Percentiles rank a stretch among this genome's conserved stretches.
These are phyloP conservation scores for Medicago ruthenica DNA, from an alignment of 306 rosid species.

Conservation along the genomic window DNA sequence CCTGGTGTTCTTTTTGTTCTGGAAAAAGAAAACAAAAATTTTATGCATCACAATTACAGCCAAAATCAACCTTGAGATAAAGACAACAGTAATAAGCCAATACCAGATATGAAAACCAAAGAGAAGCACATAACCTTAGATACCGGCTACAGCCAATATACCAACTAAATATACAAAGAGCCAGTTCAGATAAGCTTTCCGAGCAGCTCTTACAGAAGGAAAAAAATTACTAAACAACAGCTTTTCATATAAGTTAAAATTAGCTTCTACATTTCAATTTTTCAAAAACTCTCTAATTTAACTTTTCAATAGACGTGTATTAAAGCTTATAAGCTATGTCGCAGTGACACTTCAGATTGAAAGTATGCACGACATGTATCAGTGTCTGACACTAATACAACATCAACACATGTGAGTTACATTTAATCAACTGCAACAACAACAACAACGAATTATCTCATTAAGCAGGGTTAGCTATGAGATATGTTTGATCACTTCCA, in stretches of 20 bases:
- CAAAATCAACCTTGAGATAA: slow-evolving; percentile 10
- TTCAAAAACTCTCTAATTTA: not conserved
- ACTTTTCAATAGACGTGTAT: not conserved
- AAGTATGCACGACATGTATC: not conserved
- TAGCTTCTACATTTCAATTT: not conserved
- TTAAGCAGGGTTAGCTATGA: no score
- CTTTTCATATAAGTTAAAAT: not conserved
- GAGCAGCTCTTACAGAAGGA: not conserved
- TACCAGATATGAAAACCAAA: slow-evolving; percentile 19
- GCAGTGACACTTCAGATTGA: not conserved
- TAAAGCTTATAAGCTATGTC: not conserved
- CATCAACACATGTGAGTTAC: not conserved
- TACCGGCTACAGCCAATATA: not conserved
- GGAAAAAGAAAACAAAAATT: slow-evolving; percentile 44
- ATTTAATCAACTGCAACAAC: not conserved
- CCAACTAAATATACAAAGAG: slow-evolving; percentile 24
- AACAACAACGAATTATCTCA: no score
- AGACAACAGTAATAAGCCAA: slow-evolving; percentile 15
- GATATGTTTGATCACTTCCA: no score
- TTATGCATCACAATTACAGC: slow-evolving; percentile 36
- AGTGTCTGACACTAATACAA: not conserved
- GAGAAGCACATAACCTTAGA: slow-evolving; percentile 34
- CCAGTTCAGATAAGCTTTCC: not conserved
- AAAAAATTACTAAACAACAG: not conserved
- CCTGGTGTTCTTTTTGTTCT: slow-evolving; percentile 86